Evolutionary conservation across 1,284 basidiomycete species (phyloP), one percentile per base, ranked within the genome.

Genomic region (Earliella scabrosa): DNA sequence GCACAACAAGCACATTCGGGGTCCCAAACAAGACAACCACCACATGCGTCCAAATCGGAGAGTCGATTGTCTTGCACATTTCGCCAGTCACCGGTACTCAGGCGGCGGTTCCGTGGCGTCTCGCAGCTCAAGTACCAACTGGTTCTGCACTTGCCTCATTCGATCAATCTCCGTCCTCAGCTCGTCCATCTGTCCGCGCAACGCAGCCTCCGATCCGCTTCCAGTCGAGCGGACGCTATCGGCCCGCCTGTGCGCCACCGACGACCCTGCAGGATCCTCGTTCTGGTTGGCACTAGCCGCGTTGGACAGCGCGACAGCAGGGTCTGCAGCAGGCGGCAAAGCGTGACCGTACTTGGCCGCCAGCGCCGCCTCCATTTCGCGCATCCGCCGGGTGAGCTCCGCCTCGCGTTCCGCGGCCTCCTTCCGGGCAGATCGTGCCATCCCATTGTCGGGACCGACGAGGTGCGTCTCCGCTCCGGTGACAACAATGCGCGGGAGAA

Each of bases 381-480:
- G 39, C n/a, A 52, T 47, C 13, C 54, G 54, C 4, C 47, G 54
- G 23, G 43, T 55, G 14, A 59, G 52, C 54, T 62, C 57, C 5
- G 50, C 50, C 39, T 59, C 58, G 16, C 52, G 57, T 23, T 57
- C 47, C 10, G 58, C 53, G 27, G 51, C 32, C 32, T 51, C 24
- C 32, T 50, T 49, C 6, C 60, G 57, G 16, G 60, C 60, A 18
- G 49, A 52, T 35, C 46, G 54, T 1, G 57, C 52, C 49, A 59
- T 54, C 5, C 54, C 36, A 50, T 59, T 62, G 26, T 57, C 60
- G 10, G 60, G 56, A 5, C 61, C 61, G 10, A 53, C 55, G 27
- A 58, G 45, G 24, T 48, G 49, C 2, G 53, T 60, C 43, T 63
- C 55, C 9, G 29, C 26, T 1, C 52, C 43, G 11, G 45, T 51